phyloP scores from a whole-genome alignment of 768 basidiomycete species.

The Sarcodon aspratus region DNA sequence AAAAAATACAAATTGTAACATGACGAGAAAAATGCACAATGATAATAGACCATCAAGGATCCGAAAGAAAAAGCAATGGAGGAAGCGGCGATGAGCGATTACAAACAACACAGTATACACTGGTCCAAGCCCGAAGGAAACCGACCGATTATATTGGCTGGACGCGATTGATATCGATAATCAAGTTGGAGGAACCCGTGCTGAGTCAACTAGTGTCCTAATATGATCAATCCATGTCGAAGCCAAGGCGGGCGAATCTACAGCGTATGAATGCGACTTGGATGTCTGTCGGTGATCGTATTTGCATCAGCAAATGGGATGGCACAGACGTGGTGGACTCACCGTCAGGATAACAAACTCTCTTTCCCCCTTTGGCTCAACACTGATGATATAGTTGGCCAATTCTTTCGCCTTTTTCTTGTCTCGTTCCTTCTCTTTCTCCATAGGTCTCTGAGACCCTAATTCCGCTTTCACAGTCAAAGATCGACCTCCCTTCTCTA shows the following conservation, averaged over 20 bases:
- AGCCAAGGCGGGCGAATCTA: slow-evolving; percentile 14
- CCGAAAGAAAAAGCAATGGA: too few species aligned
- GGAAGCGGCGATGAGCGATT: too few species aligned
- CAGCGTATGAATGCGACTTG: slow-evolving; percentile 23
- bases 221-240: slow-evolving; percentile 21
- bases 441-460: slow-evolving; percentile 3
- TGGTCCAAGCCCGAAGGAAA: too few species aligned
- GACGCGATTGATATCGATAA: too few species aligned
- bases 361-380: slow-evolving; percentile 41
- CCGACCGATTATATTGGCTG: too few species aligned
- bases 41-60: too few species aligned
- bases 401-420: slow-evolving; percentile 37
- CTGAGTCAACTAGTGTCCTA: neutral
- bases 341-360: slow-evolving; percentile 56
- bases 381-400: slow-evolving; percentile 30
- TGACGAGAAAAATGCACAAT: too few species aligned
- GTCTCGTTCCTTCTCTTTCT: slow-evolving; percentile 15
- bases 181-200: too few species aligned
- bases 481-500: slow-evolving; percentile 22
- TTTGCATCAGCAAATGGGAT: neutral
- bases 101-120: too few species aligned
- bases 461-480: slow-evolving; percentile 6
- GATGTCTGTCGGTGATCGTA: slow-evolving; percentile 23
- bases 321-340: slow-evolving; percentile 13
- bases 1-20: too few species aligned